Conservation (phyloP, 106 monocot genomes). For the Dioscorea dumetorum region DNA sequence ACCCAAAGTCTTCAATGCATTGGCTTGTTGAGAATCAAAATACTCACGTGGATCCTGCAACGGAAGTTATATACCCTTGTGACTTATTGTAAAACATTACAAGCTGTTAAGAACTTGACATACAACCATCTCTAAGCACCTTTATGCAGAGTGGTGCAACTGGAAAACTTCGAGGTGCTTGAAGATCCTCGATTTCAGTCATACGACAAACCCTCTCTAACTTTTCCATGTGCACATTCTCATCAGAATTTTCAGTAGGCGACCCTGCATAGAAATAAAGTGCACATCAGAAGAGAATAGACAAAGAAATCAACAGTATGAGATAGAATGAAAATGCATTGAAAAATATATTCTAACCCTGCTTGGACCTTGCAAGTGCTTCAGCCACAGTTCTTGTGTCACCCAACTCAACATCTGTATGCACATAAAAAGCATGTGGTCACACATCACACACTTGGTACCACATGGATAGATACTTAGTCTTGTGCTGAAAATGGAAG, state of each 20-base stretch:
- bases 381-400: constrained; percentile 88
- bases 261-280: constrained; percentile 17
- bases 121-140: constrained; percentile 24
- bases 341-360: constrained; percentile 48
- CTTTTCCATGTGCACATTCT: constrained; percentile 49
- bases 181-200: constrained; percentile 97
- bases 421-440: constrained; percentile 12
- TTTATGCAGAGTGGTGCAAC: constrained; percentile 84
- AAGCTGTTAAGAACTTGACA: neutral
- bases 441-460: neutral
- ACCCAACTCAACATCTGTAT: constrained; percentile 74
- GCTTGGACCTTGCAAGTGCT: constrained; percentile 85
- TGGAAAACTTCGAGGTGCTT: constrained; percentile 48
- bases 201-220: constrained; percentile 55
- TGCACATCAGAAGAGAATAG: neutral
- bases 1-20: constrained; percentile 67
- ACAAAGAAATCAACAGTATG: neutral
- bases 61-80: neutral
- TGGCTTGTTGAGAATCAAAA: constrained; percentile 91
- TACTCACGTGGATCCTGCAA: constrained; percentile 90
- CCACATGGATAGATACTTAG: too few species aligned
- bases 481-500: too few species aligned
- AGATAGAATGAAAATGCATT: constrained; percentile 4
- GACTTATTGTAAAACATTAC: too few species aligned
- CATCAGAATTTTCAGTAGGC: constrained; percentile 47